Percentiles rank a stretch among this genome's conserved stretches.
Conservation (phyloP, 2,329 filamentous ascomycete genomes). For the Neonectria sp. region DNA sequence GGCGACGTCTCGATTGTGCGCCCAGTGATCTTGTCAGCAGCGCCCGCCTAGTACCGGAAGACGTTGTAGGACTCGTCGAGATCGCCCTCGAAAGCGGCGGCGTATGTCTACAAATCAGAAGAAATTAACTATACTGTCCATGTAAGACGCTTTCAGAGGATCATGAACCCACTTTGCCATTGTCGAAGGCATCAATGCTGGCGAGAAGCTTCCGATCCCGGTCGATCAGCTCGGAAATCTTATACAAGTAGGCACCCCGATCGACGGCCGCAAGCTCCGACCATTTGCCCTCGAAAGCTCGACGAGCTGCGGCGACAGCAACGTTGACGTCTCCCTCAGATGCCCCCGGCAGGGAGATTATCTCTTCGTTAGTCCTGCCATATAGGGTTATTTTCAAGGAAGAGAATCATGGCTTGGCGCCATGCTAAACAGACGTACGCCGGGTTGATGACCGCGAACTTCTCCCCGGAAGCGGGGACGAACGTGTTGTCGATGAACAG, state of each 20-base stretch:
- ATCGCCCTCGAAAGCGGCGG: conserved; percentile 3
- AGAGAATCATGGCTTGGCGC: too few relatives aligned
- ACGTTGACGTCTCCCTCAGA: conserved; percentile 26
- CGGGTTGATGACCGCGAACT: conserved; percentile 28
- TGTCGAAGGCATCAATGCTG: conserved; percentile 25
- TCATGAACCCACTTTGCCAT: conserved; percentile 15
- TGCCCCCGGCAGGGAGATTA: conserved; percentile 24
- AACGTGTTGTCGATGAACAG: conserved; percentile 44
- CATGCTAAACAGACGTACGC: neutral
- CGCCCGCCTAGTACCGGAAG: conserved; percentile 76
- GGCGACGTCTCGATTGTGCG: conserved; percentile 75
- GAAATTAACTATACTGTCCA: neutral
- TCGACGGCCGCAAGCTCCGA: conserved; percentile 27
- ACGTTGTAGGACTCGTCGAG: conserved; percentile 5
- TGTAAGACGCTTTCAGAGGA: neutral
- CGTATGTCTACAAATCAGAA: conserved; percentile 49
- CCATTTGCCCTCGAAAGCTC: conserved; percentile 31
- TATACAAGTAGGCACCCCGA: conserved; percentile 23
- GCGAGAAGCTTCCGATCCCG: conserved; percentile 30
- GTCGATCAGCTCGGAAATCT: conserved; percentile 30
- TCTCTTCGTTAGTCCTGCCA: conserved; percentile 23
- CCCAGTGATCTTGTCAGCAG: conserved; percentile 78
- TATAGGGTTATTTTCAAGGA: neutral
- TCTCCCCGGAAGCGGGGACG: conserved; percentile 24
- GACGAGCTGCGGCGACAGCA: conserved; percentile 25